These are phyloP conservation scores for Sextonia rubra DNA, from an alignment of 164 flowering plant genomes.

Conservation along the genomic window DNA sequence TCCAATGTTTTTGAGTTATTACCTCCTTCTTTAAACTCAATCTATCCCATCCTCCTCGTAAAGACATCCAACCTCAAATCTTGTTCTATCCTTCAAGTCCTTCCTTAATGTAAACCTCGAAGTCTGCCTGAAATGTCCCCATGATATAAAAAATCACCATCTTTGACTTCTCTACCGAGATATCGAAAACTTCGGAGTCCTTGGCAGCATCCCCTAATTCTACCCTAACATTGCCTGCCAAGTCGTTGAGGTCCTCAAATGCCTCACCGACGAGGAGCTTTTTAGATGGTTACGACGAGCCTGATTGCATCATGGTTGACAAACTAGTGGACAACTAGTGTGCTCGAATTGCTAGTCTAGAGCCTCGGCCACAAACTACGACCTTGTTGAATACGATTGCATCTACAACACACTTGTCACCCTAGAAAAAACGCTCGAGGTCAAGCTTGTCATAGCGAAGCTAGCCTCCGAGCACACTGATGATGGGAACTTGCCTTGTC, in stretches of 20 bases:
- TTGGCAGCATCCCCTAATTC: constrained; percentile 83
- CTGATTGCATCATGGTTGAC: constrained; percentile 63
- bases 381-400: constrained; percentile 69
- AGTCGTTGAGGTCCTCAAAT: constrained; percentile 65
- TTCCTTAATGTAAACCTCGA: constrained; percentile 83
- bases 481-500: constrained; percentile 87
- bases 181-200: constrained; percentile 71
- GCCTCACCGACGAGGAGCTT: constrained; percentile 90
- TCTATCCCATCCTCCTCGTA: too few species aligned
- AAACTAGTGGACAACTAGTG: constrained; percentile 71
- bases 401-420: constrained; percentile 62
- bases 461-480: constrained; percentile 87
- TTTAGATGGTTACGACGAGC: constrained; percentile 74
- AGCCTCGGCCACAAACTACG: constrained; percentile 58
- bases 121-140: constrained; percentile 86
- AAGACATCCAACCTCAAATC: constrained; percentile 69
- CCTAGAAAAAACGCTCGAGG: constrained; percentile 83
- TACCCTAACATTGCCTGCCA: constrained; percentile 93
- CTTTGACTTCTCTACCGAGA: constrained; percentile 94
- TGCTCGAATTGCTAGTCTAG: constrained; percentile 68
- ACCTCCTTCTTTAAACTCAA: constrained; percentile 82
- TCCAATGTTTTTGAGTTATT: constrained; percentile 43
- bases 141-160: constrained; percentile 88
- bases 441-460: constrained; percentile 84
- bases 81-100: constrained; percentile 82